Percentiles rank a stretch among this genome's conserved stretches.
These are phyloP conservation scores for Solanum sitiens DNA, from an alignment of 257 asterid species.

Conservation along the genomic window DNA sequence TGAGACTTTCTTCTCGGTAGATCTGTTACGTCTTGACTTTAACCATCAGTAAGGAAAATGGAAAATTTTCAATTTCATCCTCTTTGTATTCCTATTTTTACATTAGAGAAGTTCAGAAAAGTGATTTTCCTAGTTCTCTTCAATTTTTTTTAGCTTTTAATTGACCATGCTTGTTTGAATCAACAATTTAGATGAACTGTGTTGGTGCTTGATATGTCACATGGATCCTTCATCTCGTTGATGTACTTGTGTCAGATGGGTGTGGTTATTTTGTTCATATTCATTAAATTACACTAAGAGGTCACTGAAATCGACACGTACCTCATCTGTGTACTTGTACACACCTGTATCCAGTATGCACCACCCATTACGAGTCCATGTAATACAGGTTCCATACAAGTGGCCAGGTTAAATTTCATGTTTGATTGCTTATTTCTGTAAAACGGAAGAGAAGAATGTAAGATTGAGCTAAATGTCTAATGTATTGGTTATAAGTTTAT, in stretches of 20 bases:
- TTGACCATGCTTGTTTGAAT: not conserved
- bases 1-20: constrained; percentile 1
- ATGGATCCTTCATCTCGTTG: not conserved
- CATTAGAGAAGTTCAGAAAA: not conserved
- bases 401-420: not conserved
- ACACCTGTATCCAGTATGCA: not conserved
- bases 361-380: not conserved
- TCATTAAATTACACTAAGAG: not conserved
- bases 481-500: not conserved
- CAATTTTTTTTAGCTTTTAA: not conserved
- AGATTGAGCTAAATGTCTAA: not conserved
- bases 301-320: not conserved
- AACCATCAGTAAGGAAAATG: not conserved
- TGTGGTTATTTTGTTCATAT: not conserved
- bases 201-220: not conserved
- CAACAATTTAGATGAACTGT: not conserved
- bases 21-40: not conserved
- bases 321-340: not conserved
- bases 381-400: not conserved
- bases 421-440: not conserved
- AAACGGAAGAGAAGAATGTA: not conserved
- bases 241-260: not conserved
- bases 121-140: not conserved
- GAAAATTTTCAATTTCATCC: not conserved
- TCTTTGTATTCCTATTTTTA: not conserved